Base-by-base conservation (phyloP, 2,329 filamentous ascomycete species). In the Ilyonectria mors-panacis region DNA sequence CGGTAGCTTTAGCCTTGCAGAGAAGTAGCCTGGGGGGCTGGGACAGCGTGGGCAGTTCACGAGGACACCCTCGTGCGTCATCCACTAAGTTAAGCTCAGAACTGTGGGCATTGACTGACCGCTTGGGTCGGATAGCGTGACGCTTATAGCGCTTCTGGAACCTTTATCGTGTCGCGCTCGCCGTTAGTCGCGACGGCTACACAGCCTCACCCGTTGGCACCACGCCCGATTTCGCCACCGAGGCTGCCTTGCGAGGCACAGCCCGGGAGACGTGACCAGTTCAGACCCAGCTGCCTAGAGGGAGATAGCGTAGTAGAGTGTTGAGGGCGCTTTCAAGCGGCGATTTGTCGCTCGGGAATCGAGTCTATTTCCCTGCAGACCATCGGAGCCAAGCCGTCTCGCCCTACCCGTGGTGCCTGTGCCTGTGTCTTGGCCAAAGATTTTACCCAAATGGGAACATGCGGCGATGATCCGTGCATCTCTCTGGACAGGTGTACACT, bases 221-320 rank as follows among this genome's bases (percentile, higher is more conserved):
- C 10, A 10, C 10, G 10, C 50, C 17, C 39, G 15, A 42, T 15
- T 33, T 12, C 47, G 17, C 26, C 15, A 39, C 47, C 26, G 28
- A 50, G 28, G n/a, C 30, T 35, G 50, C 50, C 50, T 53, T 8
- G 30, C n/a, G n/a, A 35, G 10, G 30, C 50, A 53, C 30, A 53
- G 50, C 50, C 50, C 30, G 15, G 7, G 12, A 17, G 23, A n/a
- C 26, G 47, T 50, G 23, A 30, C 15, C 47, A 50, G 9, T 50
- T 50, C 26, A 12, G 23, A 23, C 17, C 17, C 6, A 19, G 42
- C 17, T 13, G 42, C 42, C 42, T n/a, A 19, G 48, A 10, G 12
- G 13, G 15, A 19, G 28, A 50, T 17, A 30, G 33, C 10, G 33
- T 37, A 37, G 37, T 17, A 39, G 12, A 6, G 26, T 26, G 26